phyloP scores from a whole-genome alignment of 306 rosid species.

The Biancaea sappan region DNA sequence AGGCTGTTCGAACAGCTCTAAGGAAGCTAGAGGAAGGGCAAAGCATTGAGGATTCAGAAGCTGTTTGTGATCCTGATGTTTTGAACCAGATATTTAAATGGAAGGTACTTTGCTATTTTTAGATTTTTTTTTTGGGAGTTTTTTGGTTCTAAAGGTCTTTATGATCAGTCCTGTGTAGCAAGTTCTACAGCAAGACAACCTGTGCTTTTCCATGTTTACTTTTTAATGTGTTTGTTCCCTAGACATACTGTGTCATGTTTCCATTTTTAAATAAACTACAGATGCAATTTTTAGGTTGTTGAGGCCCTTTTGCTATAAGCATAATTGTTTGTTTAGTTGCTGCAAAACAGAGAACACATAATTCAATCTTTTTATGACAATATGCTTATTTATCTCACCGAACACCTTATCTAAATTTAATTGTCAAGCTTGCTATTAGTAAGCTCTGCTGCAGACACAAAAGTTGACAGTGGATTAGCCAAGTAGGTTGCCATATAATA shows the following conservation, averaged over 20 bases:
- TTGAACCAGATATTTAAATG: conserved; percentile 71
- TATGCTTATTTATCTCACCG: background rate
- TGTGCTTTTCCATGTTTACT: background rate
- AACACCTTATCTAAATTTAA: background rate
- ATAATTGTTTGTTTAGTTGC: background rate
- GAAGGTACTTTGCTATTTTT: conserved; percentile 63
- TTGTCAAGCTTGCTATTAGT: background rate
- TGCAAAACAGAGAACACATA: background rate
- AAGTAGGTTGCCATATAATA: background rate
- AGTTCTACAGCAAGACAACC: conserved; percentile 7
- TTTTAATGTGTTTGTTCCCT: background rate
- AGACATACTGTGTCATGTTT: background rate
- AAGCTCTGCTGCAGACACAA: background rate
- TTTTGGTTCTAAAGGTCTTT: conserved; percentile 16
- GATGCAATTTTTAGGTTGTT: conserved; percentile 3
- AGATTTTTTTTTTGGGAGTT: background rate
- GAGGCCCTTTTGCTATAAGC: background rate
- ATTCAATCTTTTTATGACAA: background rate
- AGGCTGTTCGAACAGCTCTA: conserved; percentile 90
- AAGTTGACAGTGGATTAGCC: background rate
- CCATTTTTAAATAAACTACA: background rate
- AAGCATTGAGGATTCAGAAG: conserved; percentile 67
- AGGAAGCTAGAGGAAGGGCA: conserved; percentile 64
- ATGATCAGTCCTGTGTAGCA: conserved; percentile 3
- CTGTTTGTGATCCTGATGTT: conserved; percentile 76